phyloP scores from a whole-genome alignment of 75 land plant species.

The Chamaecyparis obtusa region DNA sequence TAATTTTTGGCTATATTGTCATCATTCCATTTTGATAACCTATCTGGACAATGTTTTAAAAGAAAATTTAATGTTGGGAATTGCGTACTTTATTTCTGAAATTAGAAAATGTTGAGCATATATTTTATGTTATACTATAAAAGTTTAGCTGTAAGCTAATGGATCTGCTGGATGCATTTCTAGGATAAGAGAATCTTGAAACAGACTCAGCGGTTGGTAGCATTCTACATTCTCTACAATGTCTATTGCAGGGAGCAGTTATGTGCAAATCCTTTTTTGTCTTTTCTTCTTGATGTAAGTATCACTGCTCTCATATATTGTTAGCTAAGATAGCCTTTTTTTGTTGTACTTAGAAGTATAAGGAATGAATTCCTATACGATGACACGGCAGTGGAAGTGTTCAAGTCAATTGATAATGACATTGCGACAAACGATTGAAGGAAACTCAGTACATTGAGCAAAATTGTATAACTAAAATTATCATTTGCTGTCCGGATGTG shows the following conservation, averaged over 20 bases:
- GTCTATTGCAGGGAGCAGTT: slow-evolving; percentile 29
- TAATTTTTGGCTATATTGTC: background rate
- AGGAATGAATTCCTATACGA: background rate
- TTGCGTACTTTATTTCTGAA: background rate
- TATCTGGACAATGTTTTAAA: background rate
- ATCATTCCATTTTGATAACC: background rate
- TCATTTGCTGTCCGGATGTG: background rate
- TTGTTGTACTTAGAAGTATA: background rate
- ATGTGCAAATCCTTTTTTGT: slow-evolving; percentile 41
- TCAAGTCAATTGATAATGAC: background rate
- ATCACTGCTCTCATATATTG: background rate
- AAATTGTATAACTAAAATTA: background rate
- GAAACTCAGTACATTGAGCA: background rate
- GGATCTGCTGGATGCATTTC: slow-evolving; percentile 1
- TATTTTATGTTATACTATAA: background rate
- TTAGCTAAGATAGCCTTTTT: background rate
- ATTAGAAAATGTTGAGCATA: background rate
- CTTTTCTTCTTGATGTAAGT: slow-evolving; percentile 37
- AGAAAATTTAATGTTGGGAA: background rate
- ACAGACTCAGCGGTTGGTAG: slow-evolving; percentile 40
- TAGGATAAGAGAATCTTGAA: slow-evolving; percentile 37
- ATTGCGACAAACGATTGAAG: background rate
- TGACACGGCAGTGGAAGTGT: background rate
- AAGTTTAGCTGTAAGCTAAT: background rate
- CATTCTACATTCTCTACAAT: slow-evolving; percentile 41